Evolutionary conservation across 768 basidiomycete genomes (phyloP).

Genomic region (Chiua virens): DNA sequence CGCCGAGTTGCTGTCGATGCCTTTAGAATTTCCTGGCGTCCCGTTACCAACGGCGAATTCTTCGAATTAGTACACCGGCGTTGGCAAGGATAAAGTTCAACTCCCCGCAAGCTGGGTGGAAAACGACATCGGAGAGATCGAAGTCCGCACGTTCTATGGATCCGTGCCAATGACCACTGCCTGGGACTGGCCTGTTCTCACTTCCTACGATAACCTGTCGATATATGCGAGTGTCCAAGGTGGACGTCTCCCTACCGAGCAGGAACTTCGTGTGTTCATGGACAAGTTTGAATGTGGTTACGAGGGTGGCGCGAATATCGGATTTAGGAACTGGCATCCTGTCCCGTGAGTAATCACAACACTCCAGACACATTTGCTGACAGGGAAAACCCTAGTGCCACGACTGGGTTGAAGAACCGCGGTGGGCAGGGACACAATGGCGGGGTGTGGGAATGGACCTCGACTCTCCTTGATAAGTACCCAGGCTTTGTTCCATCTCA

Average conservation of each 20-base stretch:
- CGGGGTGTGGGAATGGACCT: conserved; percentile 99
- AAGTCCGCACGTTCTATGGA: conserved; percentile 88
- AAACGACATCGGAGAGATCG: conserved; percentile 11
- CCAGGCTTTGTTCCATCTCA: conserved; percentile 75
- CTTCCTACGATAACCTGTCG: conserved; percentile 75
- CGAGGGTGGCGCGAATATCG: conserved; percentile 77
- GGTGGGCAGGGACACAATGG: conserved; percentile 79
- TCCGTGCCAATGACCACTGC: conserved; percentile 77
- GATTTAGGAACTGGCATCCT: conserved; percentile 93
- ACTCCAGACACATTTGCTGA: conserved; percentile 3
- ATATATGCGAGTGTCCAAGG: conserved; percentile 83
- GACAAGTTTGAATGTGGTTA: conserved; percentile 73
- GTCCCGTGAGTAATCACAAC: conserved; percentile 63
- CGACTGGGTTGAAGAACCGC: conserved; percentile 53
- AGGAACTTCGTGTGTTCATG: conserved; percentile 79
- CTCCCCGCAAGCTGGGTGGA: conserved; percentile 30
- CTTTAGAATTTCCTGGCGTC: conserved; percentile 83
- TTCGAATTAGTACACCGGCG: conserved; percentile 56
- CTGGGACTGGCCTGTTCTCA: conserved; percentile 81
- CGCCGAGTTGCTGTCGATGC: conserved; percentile 56
- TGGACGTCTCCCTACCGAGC: conserved; percentile 91
- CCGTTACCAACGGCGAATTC: conserved; percentile 89
- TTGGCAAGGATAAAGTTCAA: conserved; percentile 42
- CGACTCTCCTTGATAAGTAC: conserved; percentile 65
- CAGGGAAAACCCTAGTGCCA: conserved; percentile 49